These are phyloP conservation scores for Terfezia claveryi DNA, from an alignment of 495 filamentous ascomycete genomes.

Conservation along the genomic window DNA sequence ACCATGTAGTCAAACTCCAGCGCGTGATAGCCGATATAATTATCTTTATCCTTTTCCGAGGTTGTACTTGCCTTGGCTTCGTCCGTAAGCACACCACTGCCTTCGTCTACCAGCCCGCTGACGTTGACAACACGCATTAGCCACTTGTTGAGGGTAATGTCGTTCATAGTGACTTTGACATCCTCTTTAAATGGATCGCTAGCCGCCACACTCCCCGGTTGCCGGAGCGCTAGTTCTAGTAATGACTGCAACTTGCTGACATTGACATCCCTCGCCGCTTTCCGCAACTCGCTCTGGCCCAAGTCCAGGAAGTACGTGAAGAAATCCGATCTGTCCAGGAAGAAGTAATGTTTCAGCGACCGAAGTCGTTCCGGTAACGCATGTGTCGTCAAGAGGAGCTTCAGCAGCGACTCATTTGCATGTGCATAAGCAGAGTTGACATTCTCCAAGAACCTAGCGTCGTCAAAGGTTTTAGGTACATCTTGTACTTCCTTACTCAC, in stretches of 20 bases:
- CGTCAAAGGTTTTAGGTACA: constrained; percentile 79
- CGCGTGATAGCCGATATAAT: constrained; percentile 71
- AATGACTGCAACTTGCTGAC: constrained; percentile 80
- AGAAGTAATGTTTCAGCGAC: constrained; percentile 96
- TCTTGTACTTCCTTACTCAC: constrained; percentile 74
- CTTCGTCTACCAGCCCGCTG: constrained; percentile 76
- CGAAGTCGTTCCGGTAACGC: constrained; percentile 63
- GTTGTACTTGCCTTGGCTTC: constrained; percentile 13
- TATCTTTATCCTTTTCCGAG: constrained; percentile 50
- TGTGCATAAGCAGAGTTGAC: constrained; percentile 87
- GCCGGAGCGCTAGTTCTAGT: constrained; percentile 79
- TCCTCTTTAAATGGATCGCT: constrained; percentile 95
- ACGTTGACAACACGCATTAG: constrained; percentile 92
- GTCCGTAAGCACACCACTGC: constrained; percentile 26
- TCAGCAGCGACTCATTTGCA: constrained; percentile 82
- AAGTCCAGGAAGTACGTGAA: constrained; percentile 95
- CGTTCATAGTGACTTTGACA: constrained; percentile 92
- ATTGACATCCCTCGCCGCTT: constrained; percentile 71
- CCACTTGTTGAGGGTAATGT: constrained; percentile 73
- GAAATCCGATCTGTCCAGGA: constrained; percentile 91
- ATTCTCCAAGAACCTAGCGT: constrained; percentile 70
- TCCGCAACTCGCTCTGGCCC: constrained; percentile 63
- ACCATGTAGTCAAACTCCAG: constrained; percentile 84
- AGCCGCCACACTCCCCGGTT: constrained; percentile 82
- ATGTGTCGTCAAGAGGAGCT: constrained; percentile 79